Conservation (phyloP, 1,139 yeast species). For the Sporopachydermia cereana region DNA sequence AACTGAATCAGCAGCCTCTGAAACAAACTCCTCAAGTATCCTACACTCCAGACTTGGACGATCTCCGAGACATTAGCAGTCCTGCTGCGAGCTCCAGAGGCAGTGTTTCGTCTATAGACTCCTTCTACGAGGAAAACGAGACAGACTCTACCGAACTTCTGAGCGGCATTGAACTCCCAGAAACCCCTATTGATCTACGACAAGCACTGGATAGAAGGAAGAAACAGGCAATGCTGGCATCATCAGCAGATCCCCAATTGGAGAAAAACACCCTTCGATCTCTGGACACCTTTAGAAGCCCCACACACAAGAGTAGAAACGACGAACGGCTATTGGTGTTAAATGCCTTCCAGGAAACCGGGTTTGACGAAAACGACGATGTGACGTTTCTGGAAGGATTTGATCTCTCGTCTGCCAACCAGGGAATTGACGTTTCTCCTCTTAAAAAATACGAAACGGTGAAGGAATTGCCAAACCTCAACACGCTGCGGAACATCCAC, state of each 20-base stretch:
- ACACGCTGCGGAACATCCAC: conserved; percentile 10
- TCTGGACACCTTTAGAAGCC: conserved; percentile 14
- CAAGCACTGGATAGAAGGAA: conserved; percentile 5
- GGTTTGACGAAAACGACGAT: conserved; percentile 14
- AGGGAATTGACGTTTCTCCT: conserved; percentile 10
- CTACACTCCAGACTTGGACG: background rate
- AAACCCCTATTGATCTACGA: conserved; percentile 12
- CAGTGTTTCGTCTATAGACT: conserved; percentile 2
- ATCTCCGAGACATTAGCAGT: background rate
- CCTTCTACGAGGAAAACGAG: conserved; percentile 1
- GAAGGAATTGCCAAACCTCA: background rate
- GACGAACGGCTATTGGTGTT: conserved; percentile 15
- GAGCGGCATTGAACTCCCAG: conserved; percentile 14
- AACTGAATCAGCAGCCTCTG: background rate
- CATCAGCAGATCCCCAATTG: background rate
- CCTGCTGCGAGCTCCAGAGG: conserved; percentile 2
- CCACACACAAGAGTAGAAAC: conserved; percentile 12
- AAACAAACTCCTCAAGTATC: background rate
- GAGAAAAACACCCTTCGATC: conserved; percentile 14
- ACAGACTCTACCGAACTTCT: conserved; percentile 7
- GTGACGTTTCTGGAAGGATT: conserved; percentile 17
- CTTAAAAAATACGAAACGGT: background rate
- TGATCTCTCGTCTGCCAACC: conserved; percentile 10
- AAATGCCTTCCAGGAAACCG: conserved; percentile 11
- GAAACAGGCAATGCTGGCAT: conserved; percentile 3